Base-by-base conservation (phyloP, 1,139 yeast genomes). In the Saccharomyces hybrid region DNA sequence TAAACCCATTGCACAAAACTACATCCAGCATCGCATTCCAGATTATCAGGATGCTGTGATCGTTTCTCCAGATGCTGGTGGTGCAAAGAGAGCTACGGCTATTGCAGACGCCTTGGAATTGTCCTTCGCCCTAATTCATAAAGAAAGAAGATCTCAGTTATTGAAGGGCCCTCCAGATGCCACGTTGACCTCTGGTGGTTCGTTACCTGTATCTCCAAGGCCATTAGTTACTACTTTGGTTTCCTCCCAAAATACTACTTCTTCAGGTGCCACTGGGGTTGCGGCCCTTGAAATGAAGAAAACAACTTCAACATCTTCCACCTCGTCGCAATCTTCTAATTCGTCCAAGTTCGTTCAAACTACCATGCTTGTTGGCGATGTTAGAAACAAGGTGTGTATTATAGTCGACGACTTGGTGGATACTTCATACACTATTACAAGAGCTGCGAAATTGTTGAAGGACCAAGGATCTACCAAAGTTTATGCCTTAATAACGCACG, bases 61-160 rank as follows among this genome's bases (percentile, higher is more conserved):
- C 61, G 96, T 91, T 31, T 88, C 96, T 0, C 97, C 97, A 0
- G 97, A 91, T 72, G 91, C 96, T 51, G 98, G 98, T 66, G 99
- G 98, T 58, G 98, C 98, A 51, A 93, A 93, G 69, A 77, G 98
- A 60, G 98, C 99, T 34, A 88, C 96, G 1, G 85, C 93, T 1
- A 80, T 93, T 59, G 99, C 99, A 2, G 99, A 93, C 71, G 81
- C 88, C 0, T 74, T 95, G 57, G 93, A 90, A 23, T 81, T 95
- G 75, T 80, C 91, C 34, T 91, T 95, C 76, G 99, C 99, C 0
- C 77, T 95, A 69, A 90, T 95, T 62, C 98, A 95, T 73, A 95
- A 95, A 71, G 99, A 95, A 68, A 79, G 96, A 67, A 78, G 96
- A 59, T 81, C 84, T 38, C 72, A 61, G 61, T 59, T 63, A 42